Evolutionary conservation across 345 rosid species (phyloP).

Genomic region (Boechera divaricarpa): DNA sequence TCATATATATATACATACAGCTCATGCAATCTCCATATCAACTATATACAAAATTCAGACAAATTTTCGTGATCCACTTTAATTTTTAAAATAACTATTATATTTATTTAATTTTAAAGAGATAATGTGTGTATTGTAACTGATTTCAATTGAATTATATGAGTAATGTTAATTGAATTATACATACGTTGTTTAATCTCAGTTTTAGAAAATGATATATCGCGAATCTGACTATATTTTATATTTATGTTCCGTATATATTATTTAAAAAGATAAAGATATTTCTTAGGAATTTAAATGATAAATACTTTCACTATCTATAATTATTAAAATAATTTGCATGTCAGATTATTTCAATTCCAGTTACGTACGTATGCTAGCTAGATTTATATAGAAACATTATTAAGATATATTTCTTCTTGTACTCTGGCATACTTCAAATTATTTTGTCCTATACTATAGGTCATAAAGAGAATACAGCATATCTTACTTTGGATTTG

Average conservation of each 20-base stretch:
- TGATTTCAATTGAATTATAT: background rate
- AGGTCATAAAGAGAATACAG: conserved; percentile 6
- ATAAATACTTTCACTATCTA: background rate
- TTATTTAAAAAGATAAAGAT: background rate
- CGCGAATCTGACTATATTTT: background rate
- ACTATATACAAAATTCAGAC: background rate
- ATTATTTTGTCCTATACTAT: conserved; percentile 5
- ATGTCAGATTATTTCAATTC: background rate
- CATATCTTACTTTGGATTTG: conserved; percentile 25
- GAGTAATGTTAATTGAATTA: background rate
- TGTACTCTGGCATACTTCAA: conserved; percentile 8
- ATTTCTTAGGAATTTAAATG: background rate
- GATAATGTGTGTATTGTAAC: background rate
- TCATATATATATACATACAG: background rate
- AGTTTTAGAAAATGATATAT: background rate
- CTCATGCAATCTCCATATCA: background rate
- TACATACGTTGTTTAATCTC: background rate
- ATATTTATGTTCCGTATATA: background rate
- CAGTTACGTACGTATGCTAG: background rate
- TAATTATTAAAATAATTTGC: too few species aligned
- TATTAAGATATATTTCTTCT: background rate
- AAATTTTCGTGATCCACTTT: background rate
- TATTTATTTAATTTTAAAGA: background rate
- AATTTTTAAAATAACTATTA: background rate
- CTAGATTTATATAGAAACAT: background rate